Conservation (phyloP, 805 yeast species). For the Spathaspora girioi region DNA sequence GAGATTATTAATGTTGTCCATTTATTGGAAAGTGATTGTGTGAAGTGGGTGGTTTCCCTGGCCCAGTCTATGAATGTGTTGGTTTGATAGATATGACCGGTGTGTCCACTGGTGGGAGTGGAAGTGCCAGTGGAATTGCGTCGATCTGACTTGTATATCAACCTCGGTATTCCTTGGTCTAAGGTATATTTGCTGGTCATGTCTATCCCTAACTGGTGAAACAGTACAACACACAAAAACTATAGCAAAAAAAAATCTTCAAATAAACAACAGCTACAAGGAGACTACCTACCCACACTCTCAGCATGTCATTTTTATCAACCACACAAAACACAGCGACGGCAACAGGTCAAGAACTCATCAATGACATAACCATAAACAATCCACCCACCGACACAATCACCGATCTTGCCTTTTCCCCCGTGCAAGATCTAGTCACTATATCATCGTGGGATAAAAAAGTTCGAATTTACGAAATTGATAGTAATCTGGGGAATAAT, state of each 20-base stretch:
- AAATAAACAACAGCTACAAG: not conserved
- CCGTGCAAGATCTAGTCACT: slow-evolving; percentile 76
- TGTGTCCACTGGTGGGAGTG: not conserved
- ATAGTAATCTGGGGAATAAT: slow-evolving; percentile 64
- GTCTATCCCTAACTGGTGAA: too few species aligned
- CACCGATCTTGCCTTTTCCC: slow-evolving; percentile 79
- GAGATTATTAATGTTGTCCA: slow-evolving; percentile 49
- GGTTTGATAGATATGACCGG: slow-evolving; percentile 26
- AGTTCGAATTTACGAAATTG: slow-evolving; percentile 87
- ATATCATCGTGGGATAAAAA: slow-evolving; percentile 94
- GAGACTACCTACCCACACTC: not conserved
- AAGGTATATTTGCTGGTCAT: not conserved
- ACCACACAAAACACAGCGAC: slow-evolving; percentile 26
- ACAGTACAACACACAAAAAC: not conserved
- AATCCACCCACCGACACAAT: slow-evolving; percentile 93
- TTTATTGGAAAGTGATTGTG: slow-evolving; percentile 17
- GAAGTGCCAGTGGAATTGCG: not conserved
- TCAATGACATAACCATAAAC: slow-evolving; percentile 65
- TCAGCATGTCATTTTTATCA: slow-evolving; percentile 34
- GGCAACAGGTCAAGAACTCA: slow-evolving; percentile 54
- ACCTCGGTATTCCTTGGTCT: not conserved
- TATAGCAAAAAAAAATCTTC: not conserved
- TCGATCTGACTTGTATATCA: not conserved
- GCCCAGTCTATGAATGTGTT: slow-evolving; percentile 52
- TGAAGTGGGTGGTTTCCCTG: slow-evolving; percentile 32